Evolutionary conservation across 441 rosid species (phyloP), one percentile per base, ranked within the genome.

Genomic region (Corymbia citriodora): DNA sequence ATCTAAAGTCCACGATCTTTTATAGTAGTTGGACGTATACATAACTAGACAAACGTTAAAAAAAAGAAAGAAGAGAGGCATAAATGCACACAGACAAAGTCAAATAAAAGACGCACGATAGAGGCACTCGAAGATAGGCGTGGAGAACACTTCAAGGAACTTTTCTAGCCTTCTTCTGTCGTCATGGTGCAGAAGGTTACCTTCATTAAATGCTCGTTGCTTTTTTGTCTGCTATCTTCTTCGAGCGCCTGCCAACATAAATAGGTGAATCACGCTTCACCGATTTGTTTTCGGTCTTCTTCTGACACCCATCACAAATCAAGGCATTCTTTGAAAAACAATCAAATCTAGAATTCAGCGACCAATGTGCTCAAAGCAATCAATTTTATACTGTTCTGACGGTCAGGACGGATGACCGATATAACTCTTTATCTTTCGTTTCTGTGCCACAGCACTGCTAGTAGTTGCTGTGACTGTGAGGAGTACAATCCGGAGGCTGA

Each of bases 401-500:
- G 9, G 63, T 29, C 25, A 23, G 25, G 18, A 85, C 31, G 31
- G 29, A 85, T 50, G 18, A 17, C 27, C 83, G 59, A 59, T 40
- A 14, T 63, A 19, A 48, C 54, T 88, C 45, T n/a, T 57, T 91
- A 50, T 74, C 59, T 33, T 55, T 6, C 33, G 31, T 81, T 92
- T 57, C 61, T 27, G 87, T 40, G 72, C 63, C 70, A 91, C 94
- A 95, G 99, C 93, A 98, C 99, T 2, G 99, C 99, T 0, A 93
- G 96, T 0, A 93, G 96, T 5, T 5, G 45, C 45, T 40, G 45
- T 94, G 88, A 96, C 98, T 5, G 95, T 94, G 86, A 91, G 95
- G 93, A 96, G 99, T 93, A 95, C 99, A 5, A 96, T 96, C 85
- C 92, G 98, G 85, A 95, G 97, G 95, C 94, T 96, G 94, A 94